Conservation (phyloP, 495 filamentous ascomycete species). For the Pseudotulostoma volvatum region DNA sequence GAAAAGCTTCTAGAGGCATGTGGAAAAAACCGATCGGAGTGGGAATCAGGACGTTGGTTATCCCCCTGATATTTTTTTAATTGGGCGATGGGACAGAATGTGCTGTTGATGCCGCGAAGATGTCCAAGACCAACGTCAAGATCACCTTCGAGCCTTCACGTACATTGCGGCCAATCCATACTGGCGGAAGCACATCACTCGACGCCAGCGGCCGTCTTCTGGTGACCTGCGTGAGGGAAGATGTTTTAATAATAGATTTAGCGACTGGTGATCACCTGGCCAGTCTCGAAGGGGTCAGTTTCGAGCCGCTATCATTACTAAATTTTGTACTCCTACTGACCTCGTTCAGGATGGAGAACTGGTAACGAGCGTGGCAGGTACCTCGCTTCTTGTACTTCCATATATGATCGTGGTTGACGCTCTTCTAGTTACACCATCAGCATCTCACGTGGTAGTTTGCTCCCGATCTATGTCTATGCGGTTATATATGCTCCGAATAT, state of each 20-base stretch:
- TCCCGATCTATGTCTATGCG: slow-evolving; percentile 89
- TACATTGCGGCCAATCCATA: slow-evolving; percentile 83
- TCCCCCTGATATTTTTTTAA: slow-evolving; percentile 1
- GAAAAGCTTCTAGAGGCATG: no score
- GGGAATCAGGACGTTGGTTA: no score
- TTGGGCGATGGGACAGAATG: slow-evolving; percentile 12
- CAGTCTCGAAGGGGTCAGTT: slow-evolving; percentile 72
- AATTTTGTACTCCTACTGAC: slow-evolving; percentile 10
- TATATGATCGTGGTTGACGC: neutral
- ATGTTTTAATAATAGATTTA: slow-evolving; percentile 75
- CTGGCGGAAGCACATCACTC: slow-evolving; percentile 73
- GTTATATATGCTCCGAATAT: slow-evolving; percentile 57
- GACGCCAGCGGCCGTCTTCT: slow-evolving; percentile 69
- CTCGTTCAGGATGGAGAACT: slow-evolving; percentile 69
- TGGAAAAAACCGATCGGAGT: no score
- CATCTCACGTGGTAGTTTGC: slow-evolving; percentile 73
- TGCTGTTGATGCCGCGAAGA: slow-evolving; percentile 6
- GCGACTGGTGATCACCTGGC: slow-evolving; percentile 67
- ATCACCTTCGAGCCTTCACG: slow-evolving; percentile 75
- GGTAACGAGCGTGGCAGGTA: slow-evolving; percentile 73
- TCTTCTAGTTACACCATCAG: slow-evolving; percentile 61
- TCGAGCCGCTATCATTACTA: neutral
- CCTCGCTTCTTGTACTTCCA: slow-evolving; percentile 10
- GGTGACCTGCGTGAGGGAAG: slow-evolving; percentile 73
- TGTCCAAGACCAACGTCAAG: slow-evolving; percentile 39